phyloP scores from a whole-genome alignment of 2,329 filamentous ascomycete species.

The Plenodomus tracheiphilus region DNA sequence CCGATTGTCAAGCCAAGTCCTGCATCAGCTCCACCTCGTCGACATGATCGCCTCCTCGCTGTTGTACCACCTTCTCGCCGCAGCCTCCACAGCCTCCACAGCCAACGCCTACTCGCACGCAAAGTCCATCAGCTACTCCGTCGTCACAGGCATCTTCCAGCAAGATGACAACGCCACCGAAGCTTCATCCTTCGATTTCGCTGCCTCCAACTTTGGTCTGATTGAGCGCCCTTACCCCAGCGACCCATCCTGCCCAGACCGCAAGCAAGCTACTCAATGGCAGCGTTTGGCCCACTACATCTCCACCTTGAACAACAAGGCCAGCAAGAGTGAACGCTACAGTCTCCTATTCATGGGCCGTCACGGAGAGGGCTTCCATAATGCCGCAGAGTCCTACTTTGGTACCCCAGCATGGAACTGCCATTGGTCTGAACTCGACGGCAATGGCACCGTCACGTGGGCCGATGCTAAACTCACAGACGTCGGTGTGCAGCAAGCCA shows the following conservation, averaged over 20 bases:
- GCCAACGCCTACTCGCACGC: slow-evolving; percentile 17
- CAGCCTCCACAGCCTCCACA: slow-evolving; percentile 17
- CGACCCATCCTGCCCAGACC: slow-evolving; percentile 47
- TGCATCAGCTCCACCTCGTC: neutral
- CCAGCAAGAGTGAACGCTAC: slow-evolving; percentile 57
- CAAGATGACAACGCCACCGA: slow-evolving; percentile 64
- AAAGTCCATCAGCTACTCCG: slow-evolving; percentile 61
- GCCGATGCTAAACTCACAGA: slow-evolving; percentile 65
- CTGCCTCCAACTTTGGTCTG: slow-evolving; percentile 63
- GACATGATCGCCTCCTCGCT: slow-evolving; percentile 23
- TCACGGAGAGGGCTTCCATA: slow-evolving; percentile 70
- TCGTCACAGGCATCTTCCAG: slow-evolving; percentile 64
- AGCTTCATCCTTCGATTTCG: slow-evolving; percentile 56
- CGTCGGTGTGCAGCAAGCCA: slow-evolving; percentile 60
- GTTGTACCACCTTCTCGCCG: slow-evolving; percentile 20
- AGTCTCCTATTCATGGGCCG: slow-evolving; percentile 70
- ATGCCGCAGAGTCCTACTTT: slow-evolving; percentile 67
- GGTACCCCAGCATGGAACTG: slow-evolving; percentile 72
- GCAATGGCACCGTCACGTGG: slow-evolving; percentile 66
- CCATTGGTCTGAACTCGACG: slow-evolving; percentile 68
- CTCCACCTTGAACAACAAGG: slow-evolving; percentile 55
- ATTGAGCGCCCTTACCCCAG: slow-evolving; percentile 65
- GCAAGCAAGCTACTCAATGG: slow-evolving; percentile 61
- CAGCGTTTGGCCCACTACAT: slow-evolving; percentile 65
- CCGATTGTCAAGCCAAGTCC: too few relatives aligned